Evolutionary conservation across 345 rosid species (phyloP).

Genomic region (Linum usitatissimum): DNA sequence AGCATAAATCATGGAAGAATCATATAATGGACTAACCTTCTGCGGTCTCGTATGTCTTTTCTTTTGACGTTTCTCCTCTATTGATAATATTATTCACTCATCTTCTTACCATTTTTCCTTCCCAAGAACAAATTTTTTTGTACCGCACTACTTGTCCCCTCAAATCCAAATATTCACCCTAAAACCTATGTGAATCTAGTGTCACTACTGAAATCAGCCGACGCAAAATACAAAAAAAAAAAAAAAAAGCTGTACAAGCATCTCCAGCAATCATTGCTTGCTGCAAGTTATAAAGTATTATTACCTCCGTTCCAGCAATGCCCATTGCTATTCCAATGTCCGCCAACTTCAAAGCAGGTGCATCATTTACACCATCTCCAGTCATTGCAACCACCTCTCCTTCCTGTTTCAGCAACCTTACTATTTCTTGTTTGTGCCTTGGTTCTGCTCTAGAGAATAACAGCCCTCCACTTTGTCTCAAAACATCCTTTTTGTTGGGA

Average conservation of each 20-base stretch:
- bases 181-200: not conserved
- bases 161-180: not conserved
- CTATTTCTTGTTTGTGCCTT: conserved; percentile 94
- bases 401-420: conserved; percentile 86
- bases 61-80: too few species aligned
- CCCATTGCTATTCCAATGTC: conserved; percentile 99
- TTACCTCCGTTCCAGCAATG: conserved; percentile 89
- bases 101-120: not conserved
- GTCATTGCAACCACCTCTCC: conserved; percentile 99
- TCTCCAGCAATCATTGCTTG: not conserved
- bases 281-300: not conserved
- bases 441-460: conserved; percentile 97
- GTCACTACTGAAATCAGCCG: not conserved
- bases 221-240: not conserved
- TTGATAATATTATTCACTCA: not conserved
- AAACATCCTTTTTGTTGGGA: conserved; percentile 40
- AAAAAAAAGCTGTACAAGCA: too few species aligned
- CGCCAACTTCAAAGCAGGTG: conserved; percentile 94
- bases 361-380: conserved; percentile 97
- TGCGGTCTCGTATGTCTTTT: too few species aligned
- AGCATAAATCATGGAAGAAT: not conserved
- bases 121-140: too few species aligned
- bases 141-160: not conserved
- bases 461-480: conserved; percentile 69
- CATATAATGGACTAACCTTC: too few species aligned